Evolutionary conservation across 78 protist species (phyloP).

Genomic region (Creolimax fragrantissima): DNA sequence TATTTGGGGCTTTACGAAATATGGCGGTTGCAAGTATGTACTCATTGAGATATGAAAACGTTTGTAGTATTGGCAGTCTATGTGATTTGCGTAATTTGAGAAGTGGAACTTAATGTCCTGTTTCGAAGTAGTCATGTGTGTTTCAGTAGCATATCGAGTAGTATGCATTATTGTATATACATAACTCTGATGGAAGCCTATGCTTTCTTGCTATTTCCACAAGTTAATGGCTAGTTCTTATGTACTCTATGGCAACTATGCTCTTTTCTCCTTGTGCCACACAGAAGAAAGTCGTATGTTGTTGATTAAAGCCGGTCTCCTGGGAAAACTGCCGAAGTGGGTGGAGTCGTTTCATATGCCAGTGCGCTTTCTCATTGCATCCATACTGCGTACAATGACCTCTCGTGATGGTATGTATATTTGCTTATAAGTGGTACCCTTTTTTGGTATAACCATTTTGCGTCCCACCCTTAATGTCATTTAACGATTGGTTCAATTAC

Average conservation of each 20-base stretch:
- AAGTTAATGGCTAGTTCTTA: too few species aligned
- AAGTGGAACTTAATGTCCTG: too few species aligned
- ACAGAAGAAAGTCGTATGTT: background rate
- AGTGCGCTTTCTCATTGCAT: background rate
- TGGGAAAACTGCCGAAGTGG: background rate
- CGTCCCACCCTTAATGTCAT: too few species aligned
- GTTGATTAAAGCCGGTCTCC: background rate
- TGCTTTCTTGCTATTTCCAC: too few species aligned
- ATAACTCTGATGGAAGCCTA: too few species aligned
- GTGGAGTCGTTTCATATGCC: background rate
- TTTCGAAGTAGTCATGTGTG: too few species aligned
- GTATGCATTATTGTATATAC: too few species aligned
- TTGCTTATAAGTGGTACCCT: background rate
- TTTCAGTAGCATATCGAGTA: too few species aligned
- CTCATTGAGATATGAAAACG: background rate
- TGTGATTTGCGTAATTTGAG: too few species aligned
- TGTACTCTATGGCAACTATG: too few species aligned
- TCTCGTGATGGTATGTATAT: background rate
- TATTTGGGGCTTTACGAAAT: background rate
- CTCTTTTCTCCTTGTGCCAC: background rate
- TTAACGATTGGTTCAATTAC: background rate
- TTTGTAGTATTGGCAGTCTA: too few species aligned
- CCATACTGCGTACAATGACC: background rate
- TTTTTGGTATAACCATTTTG: background rate
- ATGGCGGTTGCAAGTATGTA: background rate